Base-by-base conservation (phyloP, 192 early-diverging fungal species). In the Podila clonocystis region DNA sequence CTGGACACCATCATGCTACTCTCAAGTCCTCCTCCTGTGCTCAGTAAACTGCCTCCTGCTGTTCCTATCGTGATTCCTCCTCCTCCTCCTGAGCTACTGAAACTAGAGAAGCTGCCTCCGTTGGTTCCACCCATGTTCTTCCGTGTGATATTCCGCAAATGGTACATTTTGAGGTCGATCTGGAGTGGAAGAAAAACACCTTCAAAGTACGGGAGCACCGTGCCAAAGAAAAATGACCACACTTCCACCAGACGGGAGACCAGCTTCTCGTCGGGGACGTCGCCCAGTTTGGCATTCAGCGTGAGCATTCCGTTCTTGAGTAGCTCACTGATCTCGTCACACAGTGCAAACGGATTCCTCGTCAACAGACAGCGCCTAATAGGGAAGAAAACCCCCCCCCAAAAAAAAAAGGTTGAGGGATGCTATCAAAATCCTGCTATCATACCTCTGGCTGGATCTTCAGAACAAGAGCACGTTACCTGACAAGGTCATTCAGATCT, bases 131-230 rank as follows among this genome's bases (percentile, higher is more conserved):
- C 60, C 24, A 33, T 59, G 6, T 52, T 31, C n/a, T 69, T 80
- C 24, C 77, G 60, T 30, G 70, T 69, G n/a, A 60, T 59, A 19
- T 69, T 72, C 45, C 58, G 68, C 5, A 67, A 45, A 19, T 69
- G 65, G 24, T 28, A 50, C 9, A 50, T 17, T 30, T 69, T 72
- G 12, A 80, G 62, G 22, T 89, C 82, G 15, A 82, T 85, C 50
- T 87, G 82, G 15, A 95, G 67, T 12, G 95, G 95, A 5, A 95
- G 84, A 74, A 97, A 95, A 24, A 95, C 94, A 5, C 91, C 95
- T 70, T 97, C 93, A 64, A 97, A 84, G 64, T 93, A 95, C 67
- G 95, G 95, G 34, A 97, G 74, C 13, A 94, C 94, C 29, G 92
- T 94, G 11, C 91, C 90, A 67, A 91, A 94, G 72, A 94, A 91